Conservation (phyloP, 2,329 filamentous ascomycete genomes). For the Cryphonectria japonica region DNA sequence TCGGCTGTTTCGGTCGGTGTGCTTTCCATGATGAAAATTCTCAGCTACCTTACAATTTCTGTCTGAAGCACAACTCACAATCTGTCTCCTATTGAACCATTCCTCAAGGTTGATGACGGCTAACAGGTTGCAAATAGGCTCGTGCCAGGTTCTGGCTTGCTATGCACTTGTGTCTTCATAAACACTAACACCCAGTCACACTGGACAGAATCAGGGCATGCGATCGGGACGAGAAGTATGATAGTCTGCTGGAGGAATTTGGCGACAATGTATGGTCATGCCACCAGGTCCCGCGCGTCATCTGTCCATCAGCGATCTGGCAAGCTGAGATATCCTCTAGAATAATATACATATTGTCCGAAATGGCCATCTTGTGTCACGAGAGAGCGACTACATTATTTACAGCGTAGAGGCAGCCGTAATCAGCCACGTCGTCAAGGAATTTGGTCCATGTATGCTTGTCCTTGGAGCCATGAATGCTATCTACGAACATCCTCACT, state of each 20-base stretch:
- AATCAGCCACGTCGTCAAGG: constrained; percentile 83
- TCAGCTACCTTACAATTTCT: constrained; percentile 93
- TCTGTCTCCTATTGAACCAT: constrained; percentile 30
- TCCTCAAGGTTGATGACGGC: constrained; percentile 26
- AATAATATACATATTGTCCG: constrained; percentile 83
- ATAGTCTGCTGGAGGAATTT: constrained; percentile 80
- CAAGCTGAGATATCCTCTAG: constrained; percentile 65
- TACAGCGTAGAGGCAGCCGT: constrained; percentile 96
- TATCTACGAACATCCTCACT: constrained; percentile 18
- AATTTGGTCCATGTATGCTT: constrained; percentile 84
- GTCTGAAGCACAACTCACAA: constrained; percentile 69
- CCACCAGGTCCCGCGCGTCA: constrained; percentile 37
- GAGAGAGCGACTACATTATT: constrained; percentile 97
- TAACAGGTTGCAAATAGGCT: constrained; percentile 28
- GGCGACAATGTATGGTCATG: constrained; percentile 73
- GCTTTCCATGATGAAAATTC: constrained; percentile 97
- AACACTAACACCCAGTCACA: constrained; percentile 32
- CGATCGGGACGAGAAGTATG: constrained; percentile 88
- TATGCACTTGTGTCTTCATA: background rate
- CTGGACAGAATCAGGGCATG: constrained; percentile 83
- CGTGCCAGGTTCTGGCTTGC: constrained; percentile 9
- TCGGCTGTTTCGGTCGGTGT: constrained; percentile 57
- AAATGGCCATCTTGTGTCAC: constrained; percentile 94
- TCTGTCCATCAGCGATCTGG: constrained; percentile 39
- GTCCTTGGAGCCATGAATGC: background rate